Conservation (phyloP, 192 early-diverging fungal genomes). For the Backusella circina region DNA sequence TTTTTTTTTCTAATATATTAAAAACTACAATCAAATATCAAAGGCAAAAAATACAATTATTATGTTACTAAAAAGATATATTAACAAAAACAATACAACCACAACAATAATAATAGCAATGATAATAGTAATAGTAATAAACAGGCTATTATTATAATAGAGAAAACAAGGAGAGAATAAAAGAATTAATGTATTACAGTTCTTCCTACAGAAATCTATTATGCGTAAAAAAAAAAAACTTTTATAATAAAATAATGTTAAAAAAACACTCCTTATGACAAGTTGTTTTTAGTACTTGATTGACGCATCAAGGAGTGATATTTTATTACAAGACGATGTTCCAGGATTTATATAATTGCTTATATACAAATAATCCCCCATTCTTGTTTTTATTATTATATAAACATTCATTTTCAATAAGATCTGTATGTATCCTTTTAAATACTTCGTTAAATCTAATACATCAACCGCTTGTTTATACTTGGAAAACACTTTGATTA, state of each 20-base stretch:
- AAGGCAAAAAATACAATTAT: neutral
- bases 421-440: too few relatives aligned
- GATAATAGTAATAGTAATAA: neutral
- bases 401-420: neutral
- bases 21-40: neutral
- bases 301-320: neutral
- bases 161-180: neutral
- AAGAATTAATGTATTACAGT: neutral
- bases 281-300: constrained; percentile 2
- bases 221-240: neutral
- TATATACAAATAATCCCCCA: neutral
- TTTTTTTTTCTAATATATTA: neutral
- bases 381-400: neutral
- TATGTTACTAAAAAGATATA: neutral
- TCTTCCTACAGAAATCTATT: neutral
- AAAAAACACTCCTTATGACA: neutral
- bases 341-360: neutral
- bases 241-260: neutral
- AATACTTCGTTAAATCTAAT: too few relatives aligned
- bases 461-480: neutral
- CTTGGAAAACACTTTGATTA: neutral
- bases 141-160: neutral
- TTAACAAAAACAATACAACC: neutral
- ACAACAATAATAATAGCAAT: neutral
- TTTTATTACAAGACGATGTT: neutral